phyloP scores from a whole-genome alignment of 75 land plant genomes.

The Cunninghamia lanceolata region DNA sequence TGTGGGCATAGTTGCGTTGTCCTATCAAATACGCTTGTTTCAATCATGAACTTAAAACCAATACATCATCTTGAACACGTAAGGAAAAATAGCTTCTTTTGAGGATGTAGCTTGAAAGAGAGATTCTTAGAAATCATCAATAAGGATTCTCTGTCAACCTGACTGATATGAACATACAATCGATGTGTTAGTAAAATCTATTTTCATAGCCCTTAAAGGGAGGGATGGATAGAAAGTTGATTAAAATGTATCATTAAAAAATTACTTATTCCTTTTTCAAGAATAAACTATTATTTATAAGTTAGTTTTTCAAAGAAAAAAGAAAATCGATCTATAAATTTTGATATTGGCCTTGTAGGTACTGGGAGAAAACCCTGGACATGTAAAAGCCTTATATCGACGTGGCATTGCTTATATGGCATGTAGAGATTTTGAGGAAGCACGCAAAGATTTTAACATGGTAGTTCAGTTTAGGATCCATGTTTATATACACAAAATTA shows the following conservation, averaged over 20 bases:
- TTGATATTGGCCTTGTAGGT: conserved; percentile 45
- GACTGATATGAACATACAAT: neutral
- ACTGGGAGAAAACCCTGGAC: conserved; percentile 71
- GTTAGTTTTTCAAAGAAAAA: neutral
- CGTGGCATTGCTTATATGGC: conserved; percentile 86
- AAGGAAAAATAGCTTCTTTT: neutral
- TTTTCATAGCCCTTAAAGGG: neutral
- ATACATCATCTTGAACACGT: neutral
- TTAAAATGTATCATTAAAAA: neutral
- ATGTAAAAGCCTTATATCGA: conserved; percentile 87
- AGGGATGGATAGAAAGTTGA: neutral
- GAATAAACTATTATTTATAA: neutral
- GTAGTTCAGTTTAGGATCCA: conserved; percentile 23
- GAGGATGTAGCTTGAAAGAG: neutral
- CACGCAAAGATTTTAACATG: conserved; percentile 77
- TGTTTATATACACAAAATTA: neutral
- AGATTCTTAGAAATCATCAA: neutral
- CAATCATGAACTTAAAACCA: too few species aligned
- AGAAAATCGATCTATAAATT: neutral
- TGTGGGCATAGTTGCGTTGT: too few species aligned
- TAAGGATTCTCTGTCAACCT: neutral
- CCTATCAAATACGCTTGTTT: too few species aligned
- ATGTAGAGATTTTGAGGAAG: conserved; percentile 92
- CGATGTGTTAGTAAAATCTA: neutral
- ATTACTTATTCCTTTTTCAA: neutral